phyloP scores from a whole-genome alignment of 805 yeast genomes.

The Cephaloascus albidus region DNA sequence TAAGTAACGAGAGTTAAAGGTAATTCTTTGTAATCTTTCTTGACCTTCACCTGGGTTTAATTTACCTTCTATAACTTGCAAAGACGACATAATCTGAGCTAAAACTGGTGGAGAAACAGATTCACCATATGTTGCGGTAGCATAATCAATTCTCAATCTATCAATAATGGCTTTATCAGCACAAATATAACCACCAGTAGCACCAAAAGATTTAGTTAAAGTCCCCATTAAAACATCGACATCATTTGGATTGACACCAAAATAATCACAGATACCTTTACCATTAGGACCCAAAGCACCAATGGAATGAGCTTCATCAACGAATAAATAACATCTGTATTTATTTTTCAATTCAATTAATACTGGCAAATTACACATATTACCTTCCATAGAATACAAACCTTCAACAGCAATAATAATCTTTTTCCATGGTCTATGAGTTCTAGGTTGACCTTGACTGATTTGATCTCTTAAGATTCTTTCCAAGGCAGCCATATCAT shows the following conservation, averaged over 20 bases:
- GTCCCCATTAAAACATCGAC: constrained; percentile 96
- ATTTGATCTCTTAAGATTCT: constrained; percentile 72
- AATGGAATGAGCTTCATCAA: constrained; percentile 97
- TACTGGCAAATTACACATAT: constrained; percentile 72
- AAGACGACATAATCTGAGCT: constrained; percentile 75
- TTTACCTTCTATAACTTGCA: constrained; percentile 72
- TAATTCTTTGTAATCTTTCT: constrained; percentile 85
- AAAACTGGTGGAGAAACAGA: constrained; percentile 86
- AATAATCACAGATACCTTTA: constrained; percentile 92
- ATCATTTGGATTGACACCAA: constrained; percentile 63
- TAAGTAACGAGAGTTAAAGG: constrained; percentile 90
- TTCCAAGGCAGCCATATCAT: constrained; percentile 78
- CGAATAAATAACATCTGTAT: constrained; percentile 82
- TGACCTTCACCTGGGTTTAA: constrained; percentile 88
- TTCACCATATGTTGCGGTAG: constrained; percentile 74
- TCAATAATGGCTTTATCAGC: constrained; percentile 63
- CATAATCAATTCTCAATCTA: constrained; percentile 60
- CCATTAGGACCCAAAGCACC: constrained; percentile 98
- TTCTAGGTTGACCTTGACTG: constrained; percentile 89
- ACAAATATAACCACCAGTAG: constrained; percentile 97
- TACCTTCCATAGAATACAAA: constrained; percentile 88
- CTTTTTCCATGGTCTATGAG: constrained; percentile 95
- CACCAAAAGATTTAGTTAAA: constrained; percentile 94
- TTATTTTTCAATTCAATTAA: constrained; percentile 66
- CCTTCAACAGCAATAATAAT: constrained; percentile 86